Evolutionary conservation across 306 rosid genomes (phyloP), one percentile per base, ranked within the genome.

Genomic region (Vigna hirtella): DNA sequence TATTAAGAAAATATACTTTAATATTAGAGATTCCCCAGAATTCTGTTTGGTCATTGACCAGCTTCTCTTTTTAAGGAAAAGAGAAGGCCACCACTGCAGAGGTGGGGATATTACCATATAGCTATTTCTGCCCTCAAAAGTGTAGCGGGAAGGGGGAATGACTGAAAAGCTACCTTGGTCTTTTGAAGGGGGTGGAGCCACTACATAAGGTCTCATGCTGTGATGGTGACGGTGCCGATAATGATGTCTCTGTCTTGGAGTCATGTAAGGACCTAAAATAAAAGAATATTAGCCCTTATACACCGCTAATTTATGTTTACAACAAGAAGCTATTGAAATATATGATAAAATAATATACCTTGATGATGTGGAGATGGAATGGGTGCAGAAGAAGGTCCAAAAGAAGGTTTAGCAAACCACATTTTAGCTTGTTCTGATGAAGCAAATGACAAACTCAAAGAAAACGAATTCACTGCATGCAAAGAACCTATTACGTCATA

Each of bases 161-260:
- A 69, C 62, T 22, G 9, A 38, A 42, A 86, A 70, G 7, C 67
- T 86, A 90, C 98, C 97, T 83, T 86, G 88, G 79, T 86, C 90
- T 70, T 84, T 83, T 55, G 94, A 81, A 51, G 98, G 97, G 17
- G 96, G 79, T 72, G 96, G 91, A 70, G 98, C 92, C 81, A 63
- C 76, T 22, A 72, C 63, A 74, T 40, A 79, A 66, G 94, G 87
- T 73, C 83, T 86, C 72, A 16, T 79, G 70, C 40, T 87, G 66
- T 70, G 93, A 63, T 65, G 91, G 70, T 6, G 95, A 66, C 30
- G 92, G 34, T 28, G 91, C 59, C 17, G 87, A 68, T 13, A 65
- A 65, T 40, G 75, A n/a, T 28, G 89, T 38, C 76, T 72, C 22
- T 81, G 88, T 38, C 80, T 55, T 64, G 84, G 85, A 77, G 79